phyloP scores from a whole-genome alignment of 768 basidiomycete genomes.

The Podaxis sp. region DNA sequence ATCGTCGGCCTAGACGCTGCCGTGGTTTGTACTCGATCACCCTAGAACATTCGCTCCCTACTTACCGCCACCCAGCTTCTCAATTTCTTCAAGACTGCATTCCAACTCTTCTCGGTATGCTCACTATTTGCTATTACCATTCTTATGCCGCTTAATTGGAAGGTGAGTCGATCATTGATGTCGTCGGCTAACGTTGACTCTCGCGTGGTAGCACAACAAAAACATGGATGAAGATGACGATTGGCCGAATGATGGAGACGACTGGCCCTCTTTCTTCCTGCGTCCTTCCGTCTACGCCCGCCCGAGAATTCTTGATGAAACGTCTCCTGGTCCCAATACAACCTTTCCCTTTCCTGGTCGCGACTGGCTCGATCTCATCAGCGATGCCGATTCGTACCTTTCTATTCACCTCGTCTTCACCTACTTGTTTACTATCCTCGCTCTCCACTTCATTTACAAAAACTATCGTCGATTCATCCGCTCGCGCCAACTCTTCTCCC shows the following conservation, averaged over 20 bases:
- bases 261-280: conserved; percentile 41
- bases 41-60: neutral
- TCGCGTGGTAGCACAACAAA: conserved; percentile 58
- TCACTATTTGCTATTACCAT: conserved; percentile 78
- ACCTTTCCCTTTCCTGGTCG: conserved; percentile 9
- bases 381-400: conserved; percentile 86
- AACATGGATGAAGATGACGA: conserved; percentile 57
- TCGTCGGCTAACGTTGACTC: conserved; percentile 12
- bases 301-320: neutral
- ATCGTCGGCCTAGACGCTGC: conserved; percentile 97
- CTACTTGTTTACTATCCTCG: conserved; percentile 86
- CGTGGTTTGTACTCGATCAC: conserved; percentile 57
- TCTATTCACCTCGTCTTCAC: conserved; percentile 91
- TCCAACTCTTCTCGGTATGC: conserved; percentile 86
- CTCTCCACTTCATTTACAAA: conserved; percentile 82
- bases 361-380: conserved; percentile 87
- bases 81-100: conserved; percentile 94
- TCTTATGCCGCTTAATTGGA: conserved; percentile 95
- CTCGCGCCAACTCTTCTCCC: conserved; percentile 88
- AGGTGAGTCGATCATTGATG: conserved; percentile 46
- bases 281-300: conserved; percentile 21
- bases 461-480: conserved; percentile 90
- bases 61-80: conserved; percentile 56
- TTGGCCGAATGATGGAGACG: conserved; percentile 39
- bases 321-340: neutral